A percentile compares a stretch with the other conserved stretches of the same genome.
Evolutionary conservation across 495 filamentous ascomycete genomes (phyloP).

Genomic region (Aspergillus leporis): DNA sequence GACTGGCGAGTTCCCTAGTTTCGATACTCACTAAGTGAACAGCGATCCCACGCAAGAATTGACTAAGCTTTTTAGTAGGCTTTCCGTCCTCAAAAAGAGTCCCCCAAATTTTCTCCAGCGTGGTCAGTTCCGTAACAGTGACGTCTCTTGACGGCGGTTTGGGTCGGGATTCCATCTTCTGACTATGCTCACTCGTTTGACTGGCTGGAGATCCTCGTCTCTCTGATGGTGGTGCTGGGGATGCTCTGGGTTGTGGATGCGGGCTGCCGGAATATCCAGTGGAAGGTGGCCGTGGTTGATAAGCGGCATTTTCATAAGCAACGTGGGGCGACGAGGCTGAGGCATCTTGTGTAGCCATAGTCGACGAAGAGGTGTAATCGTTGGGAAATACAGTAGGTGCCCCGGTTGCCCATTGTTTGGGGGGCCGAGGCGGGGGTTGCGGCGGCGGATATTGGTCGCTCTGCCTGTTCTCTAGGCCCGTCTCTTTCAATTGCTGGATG

Average conservation of each 20-base stretch:
- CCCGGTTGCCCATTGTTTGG: constrained; percentile 32
- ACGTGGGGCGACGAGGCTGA: constrained; percentile 25
- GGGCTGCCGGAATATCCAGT: constrained; percentile 24
- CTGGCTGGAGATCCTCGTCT: constrained; percentile 34
- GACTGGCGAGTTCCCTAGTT: neutral
- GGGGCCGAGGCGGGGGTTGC: constrained; percentile 32
- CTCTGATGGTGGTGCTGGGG: constrained; percentile 23
- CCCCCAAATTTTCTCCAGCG: constrained; percentile 73
- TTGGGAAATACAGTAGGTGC: constrained; percentile 29
- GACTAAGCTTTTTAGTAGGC: constrained; percentile 65
- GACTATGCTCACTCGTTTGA: constrained; percentile 34
- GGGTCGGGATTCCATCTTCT: constrained; percentile 40
- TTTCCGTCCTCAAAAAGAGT: constrained; percentile 70
- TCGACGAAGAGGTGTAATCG: constrained; percentile 33
- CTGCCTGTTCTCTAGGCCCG: constrained; percentile 39
- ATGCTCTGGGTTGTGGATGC: constrained; percentile 27
- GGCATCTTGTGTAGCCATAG: constrained; percentile 19
- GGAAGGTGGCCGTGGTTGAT: constrained; percentile 45
- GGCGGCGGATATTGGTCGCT: constrained; percentile 24
- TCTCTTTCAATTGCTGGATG: constrained; percentile 52
- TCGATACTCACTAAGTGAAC: constrained; percentile 66
- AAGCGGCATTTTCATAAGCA: constrained; percentile 34
- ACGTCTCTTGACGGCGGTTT: constrained; percentile 42
- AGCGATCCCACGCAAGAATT: constrained; percentile 76
- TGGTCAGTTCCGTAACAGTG: constrained; percentile 55